Percentiles rank a stretch among this genome's conserved stretches.
Evolutionary conservation across 441 rosid species (phyloP).

Genomic region (Pelargonium myrrhifolium): DNA sequence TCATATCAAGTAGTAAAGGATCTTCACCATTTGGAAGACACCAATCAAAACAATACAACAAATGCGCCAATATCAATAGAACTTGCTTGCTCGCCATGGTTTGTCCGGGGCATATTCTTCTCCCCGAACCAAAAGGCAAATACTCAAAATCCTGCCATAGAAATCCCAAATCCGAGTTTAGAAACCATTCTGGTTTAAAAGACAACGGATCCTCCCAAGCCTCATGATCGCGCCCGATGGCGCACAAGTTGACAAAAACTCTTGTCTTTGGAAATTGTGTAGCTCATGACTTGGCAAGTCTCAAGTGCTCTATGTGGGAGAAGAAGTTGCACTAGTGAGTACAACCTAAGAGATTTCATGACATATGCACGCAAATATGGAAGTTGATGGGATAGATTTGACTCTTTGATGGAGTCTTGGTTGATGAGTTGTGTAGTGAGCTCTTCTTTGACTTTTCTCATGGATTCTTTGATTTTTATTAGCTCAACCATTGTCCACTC

Average conservation of each 20-base stretch:
- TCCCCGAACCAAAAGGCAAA: no score
- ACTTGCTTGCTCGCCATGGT: no score
- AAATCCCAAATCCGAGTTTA: neutral
- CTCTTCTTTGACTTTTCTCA: conserved; percentile 19
- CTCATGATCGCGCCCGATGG: neutral
- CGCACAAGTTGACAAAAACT: neutral
- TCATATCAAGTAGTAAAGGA: no score
- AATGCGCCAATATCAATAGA: no score
- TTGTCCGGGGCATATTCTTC: no score
- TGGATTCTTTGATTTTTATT: conserved; percentile 12
- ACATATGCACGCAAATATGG: neutral
- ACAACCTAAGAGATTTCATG: neutral
- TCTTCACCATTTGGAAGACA: no score
- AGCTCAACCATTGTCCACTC: conserved; percentile 24
- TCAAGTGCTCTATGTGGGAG: neutral
- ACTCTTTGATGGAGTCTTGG: neutral
- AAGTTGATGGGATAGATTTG: neutral
- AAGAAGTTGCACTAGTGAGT: neutral
- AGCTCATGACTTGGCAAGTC: conserved; percentile 11
- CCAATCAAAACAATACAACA: no score
- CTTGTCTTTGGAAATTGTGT: neutral
- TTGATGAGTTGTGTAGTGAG: neutral
- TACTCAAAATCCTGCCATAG: neutral
- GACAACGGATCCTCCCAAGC: neutral
- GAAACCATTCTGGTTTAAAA: neutral